A percentile compares a stretch with the other conserved stretches of the same genome.
These are phyloP conservation scores for Thielaviopsis ethacetica DNA, from an alignment of 2,329 filamentous ascomycete genomes.

Conservation along the genomic window DNA sequence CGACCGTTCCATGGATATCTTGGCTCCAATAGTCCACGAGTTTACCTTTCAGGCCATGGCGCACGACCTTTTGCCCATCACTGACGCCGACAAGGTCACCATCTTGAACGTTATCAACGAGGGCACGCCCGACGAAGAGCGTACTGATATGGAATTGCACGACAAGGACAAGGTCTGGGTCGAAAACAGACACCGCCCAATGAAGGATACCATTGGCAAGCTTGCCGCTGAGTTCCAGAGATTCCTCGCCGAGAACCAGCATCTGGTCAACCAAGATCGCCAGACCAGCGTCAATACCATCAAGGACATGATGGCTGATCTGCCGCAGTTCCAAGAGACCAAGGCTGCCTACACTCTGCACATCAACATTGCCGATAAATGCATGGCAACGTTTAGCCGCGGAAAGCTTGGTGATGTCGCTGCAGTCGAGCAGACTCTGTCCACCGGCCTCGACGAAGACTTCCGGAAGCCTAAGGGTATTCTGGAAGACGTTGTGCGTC, in stretches of 20 bases:
- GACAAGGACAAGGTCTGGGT: slow-evolving; percentile 94
- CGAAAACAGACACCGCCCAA: slow-evolving; percentile 83
- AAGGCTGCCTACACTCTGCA: slow-evolving; percentile 92
- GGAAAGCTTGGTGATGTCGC: slow-evolving; percentile 77
- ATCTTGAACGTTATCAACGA: slow-evolving; percentile 71
- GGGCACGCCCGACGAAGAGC: slow-evolving; percentile 50
- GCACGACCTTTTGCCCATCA: slow-evolving; percentile 76
- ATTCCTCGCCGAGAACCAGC: slow-evolving; percentile 79
- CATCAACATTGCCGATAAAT: slow-evolving; percentile 90
- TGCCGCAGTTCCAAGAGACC: slow-evolving; percentile 89
- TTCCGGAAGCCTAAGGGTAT: slow-evolving; percentile 80
- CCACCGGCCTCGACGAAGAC: slow-evolving; percentile 87
- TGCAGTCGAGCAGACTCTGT: slow-evolving; percentile 74
- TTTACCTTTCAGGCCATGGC: slow-evolving; percentile 99
- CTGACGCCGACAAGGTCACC: slow-evolving; percentile 74
- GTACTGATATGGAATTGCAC: slow-evolving; percentile 79
- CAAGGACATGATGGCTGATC: slow-evolving; percentile 88
- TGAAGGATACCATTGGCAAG: slow-evolving; percentile 95
- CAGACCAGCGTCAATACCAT: slow-evolving; percentile 74
- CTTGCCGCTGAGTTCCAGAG: slow-evolving; percentile 83
- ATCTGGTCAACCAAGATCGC: slow-evolving; percentile 65
- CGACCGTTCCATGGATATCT: slow-evolving; percentile 83
- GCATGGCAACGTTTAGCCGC: slow-evolving; percentile 81
- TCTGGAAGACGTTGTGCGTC: slow-evolving; percentile 65
- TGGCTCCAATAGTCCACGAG: slow-evolving; percentile 78